Evolutionary conservation across 2,329 filamentous ascomycete species (phyloP).

Genomic region (Monilinia vaccinii-corymbosi): DNA sequence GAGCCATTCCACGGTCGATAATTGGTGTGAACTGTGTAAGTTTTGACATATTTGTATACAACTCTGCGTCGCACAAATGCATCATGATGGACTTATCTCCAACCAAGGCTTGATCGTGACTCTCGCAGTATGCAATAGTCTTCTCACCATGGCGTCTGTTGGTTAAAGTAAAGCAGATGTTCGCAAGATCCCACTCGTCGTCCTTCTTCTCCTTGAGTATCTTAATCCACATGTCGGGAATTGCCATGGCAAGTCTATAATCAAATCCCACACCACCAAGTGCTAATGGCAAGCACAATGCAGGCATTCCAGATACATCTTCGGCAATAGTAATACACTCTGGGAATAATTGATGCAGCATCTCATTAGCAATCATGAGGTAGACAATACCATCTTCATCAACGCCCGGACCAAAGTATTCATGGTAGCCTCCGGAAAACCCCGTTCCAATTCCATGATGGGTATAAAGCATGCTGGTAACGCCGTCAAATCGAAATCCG

Average conservation of each 20-base stretch:
- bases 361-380: constrained; percentile 91
- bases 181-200: constrained; percentile 76
- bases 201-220: constrained; percentile 90
- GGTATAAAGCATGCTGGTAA: constrained; percentile 94
- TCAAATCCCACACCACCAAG: constrained; percentile 93
- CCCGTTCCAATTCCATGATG: constrained; percentile 98
- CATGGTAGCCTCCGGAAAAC: constrained; percentile 95
- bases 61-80: constrained; percentile 93
- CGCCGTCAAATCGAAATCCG: constrained; percentile 94
- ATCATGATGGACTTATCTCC: constrained; percentile 97
- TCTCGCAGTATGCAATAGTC: constrained; percentile 95
- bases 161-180: constrained; percentile 77
- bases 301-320: constrained; percentile 97
- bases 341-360: constrained; percentile 87
- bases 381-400: constrained; percentile 94
- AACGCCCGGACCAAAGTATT: constrained; percentile 85
- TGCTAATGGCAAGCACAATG: constrained; percentile 77
- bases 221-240: constrained; percentile 99
- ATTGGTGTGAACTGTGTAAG: constrained; percentile 75
- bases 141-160: constrained; percentile 95
- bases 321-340: constrained; percentile 87
- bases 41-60: constrained; percentile 96
- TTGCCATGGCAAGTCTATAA: constrained; percentile 93
- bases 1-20: constrained; percentile 81
- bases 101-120: constrained; percentile 93